Evolutionary conservation across 345 rosid genomes (phyloP), one percentile per base, ranked within the genome.

Genomic region (Brassica nigra): DNA sequence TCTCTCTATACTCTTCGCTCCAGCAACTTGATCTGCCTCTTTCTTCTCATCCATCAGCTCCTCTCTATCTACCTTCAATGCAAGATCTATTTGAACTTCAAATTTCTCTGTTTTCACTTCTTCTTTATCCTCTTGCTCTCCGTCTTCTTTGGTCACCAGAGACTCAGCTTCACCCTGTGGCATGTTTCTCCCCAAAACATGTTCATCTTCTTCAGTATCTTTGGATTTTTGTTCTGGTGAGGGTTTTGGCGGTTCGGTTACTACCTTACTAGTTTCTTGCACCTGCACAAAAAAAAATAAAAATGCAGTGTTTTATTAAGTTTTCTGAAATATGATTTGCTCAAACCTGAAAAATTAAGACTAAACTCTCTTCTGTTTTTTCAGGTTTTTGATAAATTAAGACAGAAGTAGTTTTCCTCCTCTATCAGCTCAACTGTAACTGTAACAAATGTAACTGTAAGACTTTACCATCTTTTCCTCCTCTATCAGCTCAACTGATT

Each of bases 91-190:
- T 65, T 67, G 61, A 65, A 0, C 29, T 78, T 54, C 76, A 55
- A 2, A 8, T 4, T 12, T 36, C n/a, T 83, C 81, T n/a, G 82
- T 76, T 58, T 34, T 79, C 64, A 52, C 64, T 12, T 37, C 31
- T 18, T 66, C 52, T 31, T 31, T 31, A 31, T 31, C 34, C 54
- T 11, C 54, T 68, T 68, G 59, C 27, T 29, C 59, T 68, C 8
- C 15, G 37, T 49, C 72, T 68, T 68, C 61, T 28, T 47, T 68
- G 37, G 39, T 28, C 72, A 47, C 72, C 37, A 47, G 33, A 28
- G 36, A 28, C 61, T 47, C 73, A 28, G 61, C 39, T 49, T 52
- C 57, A n/a, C 57, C 57, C 57, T 49, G 61, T 47, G 71, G 71
- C 71, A 23, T 42, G 18, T 23, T 67, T 9, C 18, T 39, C 7